A percentile compares a stretch with the other conserved stretches of the same genome.
phyloP scores from a whole-genome alignment of 139 green algal species.

The Tetraselmis chui region DNA sequence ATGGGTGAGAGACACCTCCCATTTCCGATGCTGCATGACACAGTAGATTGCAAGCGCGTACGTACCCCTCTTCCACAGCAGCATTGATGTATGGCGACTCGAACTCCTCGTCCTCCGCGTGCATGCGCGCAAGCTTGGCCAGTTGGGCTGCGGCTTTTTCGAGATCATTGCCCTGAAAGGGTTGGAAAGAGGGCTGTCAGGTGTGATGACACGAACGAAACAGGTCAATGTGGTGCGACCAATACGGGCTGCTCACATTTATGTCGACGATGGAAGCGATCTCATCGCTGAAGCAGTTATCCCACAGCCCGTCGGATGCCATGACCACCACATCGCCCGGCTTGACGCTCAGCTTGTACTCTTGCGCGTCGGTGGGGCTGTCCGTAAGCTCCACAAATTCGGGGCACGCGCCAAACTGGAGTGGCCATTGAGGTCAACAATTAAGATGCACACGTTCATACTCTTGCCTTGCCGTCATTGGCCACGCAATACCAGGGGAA shows the following conservation, averaged over 20 bases:
- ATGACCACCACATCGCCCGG: slow-evolving; percentile 56
- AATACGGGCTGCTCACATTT: slow-evolving; percentile 15
- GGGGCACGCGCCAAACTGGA: slow-evolving; percentile 47
- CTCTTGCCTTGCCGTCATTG: too few relatives aligned
- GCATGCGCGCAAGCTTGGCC: slow-evolving; percentile 18
- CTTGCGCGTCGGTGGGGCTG: slow-evolving; percentile 52
- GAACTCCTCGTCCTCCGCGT: slow-evolving; percentile 45
- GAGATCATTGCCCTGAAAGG: too few relatives aligned
- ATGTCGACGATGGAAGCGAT: slow-evolving; percentile 28
- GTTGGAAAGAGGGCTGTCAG: too few relatives aligned
- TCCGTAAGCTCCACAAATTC: slow-evolving; percentile 62
- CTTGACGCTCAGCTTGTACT: slow-evolving; percentile 39
- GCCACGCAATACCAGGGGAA: too few relatives aligned
- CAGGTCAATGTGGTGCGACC: too few relatives aligned
- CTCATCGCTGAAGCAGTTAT: slow-evolving; percentile 48
- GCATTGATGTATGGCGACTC: slow-evolving; percentile 68
- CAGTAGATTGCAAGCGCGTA: neutral
- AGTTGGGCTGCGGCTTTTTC: slow-evolving; percentile 27
- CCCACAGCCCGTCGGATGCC: slow-evolving; percentile 63
- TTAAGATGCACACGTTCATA: too few relatives aligned
- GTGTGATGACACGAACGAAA: too few relatives aligned
- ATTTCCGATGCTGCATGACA: slow-evolving; percentile 10
- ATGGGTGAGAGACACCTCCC: slow-evolving; percentile 9
- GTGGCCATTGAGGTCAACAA: too few relatives aligned
- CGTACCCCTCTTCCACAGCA: slow-evolving; percentile 54